Conservation (phyloP, 192 early-diverging fungal genomes). For the Entophlyctis helioformis region DNA sequence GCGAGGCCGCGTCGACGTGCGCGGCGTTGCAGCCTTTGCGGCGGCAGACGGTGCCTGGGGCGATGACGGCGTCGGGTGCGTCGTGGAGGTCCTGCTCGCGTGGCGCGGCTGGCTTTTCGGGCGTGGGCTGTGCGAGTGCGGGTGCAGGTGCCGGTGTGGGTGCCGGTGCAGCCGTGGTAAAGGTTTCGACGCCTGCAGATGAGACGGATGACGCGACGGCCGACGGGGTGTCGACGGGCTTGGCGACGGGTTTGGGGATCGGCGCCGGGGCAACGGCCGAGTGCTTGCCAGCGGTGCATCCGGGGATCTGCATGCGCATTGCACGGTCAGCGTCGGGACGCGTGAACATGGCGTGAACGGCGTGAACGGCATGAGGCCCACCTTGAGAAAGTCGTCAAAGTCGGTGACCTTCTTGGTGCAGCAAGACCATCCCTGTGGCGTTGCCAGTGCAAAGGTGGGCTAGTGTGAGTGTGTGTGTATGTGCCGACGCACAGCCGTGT, state of each 20-base stretch:
- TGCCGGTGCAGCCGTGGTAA: slow-evolving; percentile 15
- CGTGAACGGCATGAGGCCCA: no score
- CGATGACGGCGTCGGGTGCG: slow-evolving; percentile 55
- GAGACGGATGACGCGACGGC: no score
- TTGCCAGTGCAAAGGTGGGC: no score
- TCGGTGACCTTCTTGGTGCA: slow-evolving; percentile 78
- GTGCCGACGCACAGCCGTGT: no score
- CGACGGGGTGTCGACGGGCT: no score
- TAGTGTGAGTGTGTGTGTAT: no score
- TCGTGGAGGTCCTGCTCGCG: slow-evolving; percentile 68
- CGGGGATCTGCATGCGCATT: slow-evolving; percentile 44
- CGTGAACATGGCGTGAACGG: no score
- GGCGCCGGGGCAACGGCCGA: slow-evolving; percentile 20
- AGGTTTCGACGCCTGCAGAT: slow-evolving; percentile 25
- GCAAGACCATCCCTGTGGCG: slow-evolving; percentile 88
- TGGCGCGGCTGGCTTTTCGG: slow-evolving; percentile 18
- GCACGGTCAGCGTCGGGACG: no score
- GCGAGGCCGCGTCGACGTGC: slow-evolving; percentile 47
- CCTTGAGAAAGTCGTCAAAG: slow-evolving; percentile 86
- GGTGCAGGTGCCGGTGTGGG: slow-evolving; percentile 14
- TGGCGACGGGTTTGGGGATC: slow-evolving; percentile 16
- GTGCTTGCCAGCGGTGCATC: slow-evolving; percentile 77
- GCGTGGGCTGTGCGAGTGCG: slow-evolving; percentile 7
- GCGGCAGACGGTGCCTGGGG: slow-evolving; percentile 68
- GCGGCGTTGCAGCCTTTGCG: slow-evolving; percentile 57